Base-by-base conservation (phyloP, 2,329 filamentous ascomycete species). In the Aspergillus pseudoglaucus region DNA sequence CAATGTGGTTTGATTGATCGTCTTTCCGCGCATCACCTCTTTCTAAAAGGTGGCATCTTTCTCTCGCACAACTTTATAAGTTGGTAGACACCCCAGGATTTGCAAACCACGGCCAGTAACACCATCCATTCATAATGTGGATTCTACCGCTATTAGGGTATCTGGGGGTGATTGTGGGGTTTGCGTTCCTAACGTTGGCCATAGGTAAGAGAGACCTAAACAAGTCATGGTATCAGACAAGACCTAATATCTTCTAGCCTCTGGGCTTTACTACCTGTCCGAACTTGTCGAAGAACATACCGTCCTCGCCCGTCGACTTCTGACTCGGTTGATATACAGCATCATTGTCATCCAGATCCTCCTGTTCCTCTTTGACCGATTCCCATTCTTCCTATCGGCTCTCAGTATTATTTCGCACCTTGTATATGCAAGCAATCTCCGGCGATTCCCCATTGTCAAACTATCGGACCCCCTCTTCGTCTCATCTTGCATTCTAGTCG, bases 211-310 rank as follows among this genome's bases (percentile, higher is more conserved):
- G 20, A 15, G 7, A 32, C 45, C 45, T 23, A 45, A 15, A 9
- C n/a, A 57, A 46, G 48, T 45, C 32, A 37, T 30, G 14, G 23
- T 37, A 50, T 44, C 10, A 22, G 37, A 43, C 46, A n/a, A 12
- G 14, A 42, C 44, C 42, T 48, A 54, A 45, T n/a, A 32, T 6
- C 27, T 41, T 51, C 42, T 61, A 88, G 93, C 93, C 35, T 96
- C 90, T n/a, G 93, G 93, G 33, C 83, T 98, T 22, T 98, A 98
- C 75, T 98, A 98, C 69, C 85, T 98, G 46, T 96, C 91, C 20
- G 93, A 98, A 69, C 83, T 97, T 12, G 93, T 98, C 52, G 93
- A 98, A 72, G 93, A 98, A 69, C 91, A 98, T 66, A 96, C 91
- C 3, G 91, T 97, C 9, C 72, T 95, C 53, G 87, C 90, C 10